Base-by-base conservation (phyloP, 208 protist genomes). In the Naegleria lovaniensis region DNA sequence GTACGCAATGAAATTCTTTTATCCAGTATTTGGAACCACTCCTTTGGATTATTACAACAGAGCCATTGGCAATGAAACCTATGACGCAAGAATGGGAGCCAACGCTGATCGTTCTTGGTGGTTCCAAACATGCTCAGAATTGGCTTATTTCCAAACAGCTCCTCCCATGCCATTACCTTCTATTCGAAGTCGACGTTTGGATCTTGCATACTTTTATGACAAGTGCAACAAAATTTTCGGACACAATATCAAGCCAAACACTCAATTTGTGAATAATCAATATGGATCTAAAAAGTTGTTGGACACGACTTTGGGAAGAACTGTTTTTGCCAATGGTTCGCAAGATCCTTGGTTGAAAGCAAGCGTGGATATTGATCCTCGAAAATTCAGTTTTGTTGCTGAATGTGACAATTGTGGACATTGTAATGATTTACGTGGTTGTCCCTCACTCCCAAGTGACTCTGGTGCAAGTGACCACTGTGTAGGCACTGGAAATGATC, bases 311-410 rank as follows among this genome's bases (percentile, higher is more conserved):
- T 58, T n/a, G 16, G 22, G 29, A 29, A 88, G 40, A 40, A 39
- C 33, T 33, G n/a, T 88, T 38, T 88, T 40, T 88, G 85, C 22
- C 16, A 88, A 88, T 88, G 85, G 85, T 40, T 38, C 19, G 0
- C 85, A 88, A 88, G 85, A 88, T 88, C 85, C 85, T 38, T 88
- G 85, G 85, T 19, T 58, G 6, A 58, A 38, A 36, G 85, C 85
- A 38, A 38, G 41, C 38, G 85, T 88, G 0, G 19, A 36, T 25
- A 58, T 29, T 25, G 39, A 48, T 40, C 41, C 33, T 11, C 9
- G 11, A 13, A 39, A 58, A 5, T 58, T 58, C 2, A 40, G 39
- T 85, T 48, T 29, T 43, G 6, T 85, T 0, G 41, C 55, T 11
- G 43, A 58, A 39, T 88, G 85, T 58, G 29, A 58, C 0, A 88